Base-by-base conservation (phyloP, 768 basidiomycete genomes). In the Tremella mesenterica region DNA sequence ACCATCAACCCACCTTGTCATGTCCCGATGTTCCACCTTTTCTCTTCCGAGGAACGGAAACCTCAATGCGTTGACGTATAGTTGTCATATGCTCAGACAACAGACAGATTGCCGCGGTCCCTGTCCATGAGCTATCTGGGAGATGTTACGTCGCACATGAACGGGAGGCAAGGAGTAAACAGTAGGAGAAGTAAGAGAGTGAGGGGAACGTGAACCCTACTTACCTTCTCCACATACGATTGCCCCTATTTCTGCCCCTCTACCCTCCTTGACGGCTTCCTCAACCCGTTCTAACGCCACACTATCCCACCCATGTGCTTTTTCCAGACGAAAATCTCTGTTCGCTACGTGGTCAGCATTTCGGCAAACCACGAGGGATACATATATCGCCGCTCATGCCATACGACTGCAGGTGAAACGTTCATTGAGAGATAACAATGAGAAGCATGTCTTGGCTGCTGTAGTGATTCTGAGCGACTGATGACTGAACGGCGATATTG, bases 1-100 rank as follows among this genome's bases (percentile, higher is more conserved):
- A 14, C 50, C 70, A 44, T 26, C n/a, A n/a, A n/a, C n/a, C n/a
- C n/a, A 76, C 77, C 69, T 92, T 95, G 66, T 99, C 95, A 59
- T 96, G 88, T 26, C 89, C 86, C 1, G 86, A 83, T 1, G 85
- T 79, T 3, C 85, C 81, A 1, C 89, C 86, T 9, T 90, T 79
- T 36, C 81, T 82, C 73, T 99, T 99, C 49, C 95, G 81, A 4
- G 95, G 95, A 52, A 97, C 85, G 0, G 85, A 77, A 0, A 90
- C 81, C 18, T 88, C 86, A 50, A 99, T 83, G 20, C 95, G 81
- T 67, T 96, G 89, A 3, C 88, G 77, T 29, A 99, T 84, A 26
- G 92, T 78, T 1, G 95, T 99, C 85, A 97, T 92, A 73, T 97
- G 92, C 63, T 97, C 85, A 1, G 92, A 96, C 13, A 99, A 78